Evolutionary conservation across 352 stramenopile genomes (phyloP), one percentile per base, ranked within the genome.

Genomic region (Discostella stelligera): DNA sequence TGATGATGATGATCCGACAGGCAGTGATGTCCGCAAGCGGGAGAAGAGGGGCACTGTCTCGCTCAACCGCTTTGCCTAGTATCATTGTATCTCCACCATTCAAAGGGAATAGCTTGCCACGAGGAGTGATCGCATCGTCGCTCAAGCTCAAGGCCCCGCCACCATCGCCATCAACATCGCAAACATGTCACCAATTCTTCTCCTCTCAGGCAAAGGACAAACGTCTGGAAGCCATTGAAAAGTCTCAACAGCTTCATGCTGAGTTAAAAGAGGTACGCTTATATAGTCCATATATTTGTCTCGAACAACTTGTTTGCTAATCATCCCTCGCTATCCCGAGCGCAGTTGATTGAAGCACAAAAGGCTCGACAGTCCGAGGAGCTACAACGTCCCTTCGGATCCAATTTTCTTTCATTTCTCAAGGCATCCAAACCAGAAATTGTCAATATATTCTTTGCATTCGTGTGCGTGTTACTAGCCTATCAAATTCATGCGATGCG

Each of bases 391-490:
- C 63, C 63, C 0, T 70, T 74, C 13, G 68, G 62, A 52, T 73
- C 64, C 13, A 52, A 53, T 44, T 60, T 85, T 44, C 18, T 79
- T 23, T 11, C 59, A 27, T 85, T 85, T 27, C 49, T 79, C 0
- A 82, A 82, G 30, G 65, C 25, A 0, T 76, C 62, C 27, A 85
- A 82, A 58, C 53, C 73, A 16, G 54, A 85, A 41, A 68, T 85
- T 18, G 44, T 85, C 14, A 85, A 85, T 53, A 85, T 85, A 52
- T 61, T 82, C 27, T 77, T 77, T 61, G 73, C 79, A 23, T 85
- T 85, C 56, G 49, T 75, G 0, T 83, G 75, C 41, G 79, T 85
- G 0, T 16, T 85, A 48, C 54, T 85, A 16, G 79, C 79, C 50
- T 74, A 80, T 74, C 79, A 85, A 49, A 83, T 82, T 48, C 67